Evolutionary conservation across 2,329 filamentous ascomycete genomes (phyloP), one percentile per base, ranked within the genome.

Genomic region (Penicillium janthinellum): DNA sequence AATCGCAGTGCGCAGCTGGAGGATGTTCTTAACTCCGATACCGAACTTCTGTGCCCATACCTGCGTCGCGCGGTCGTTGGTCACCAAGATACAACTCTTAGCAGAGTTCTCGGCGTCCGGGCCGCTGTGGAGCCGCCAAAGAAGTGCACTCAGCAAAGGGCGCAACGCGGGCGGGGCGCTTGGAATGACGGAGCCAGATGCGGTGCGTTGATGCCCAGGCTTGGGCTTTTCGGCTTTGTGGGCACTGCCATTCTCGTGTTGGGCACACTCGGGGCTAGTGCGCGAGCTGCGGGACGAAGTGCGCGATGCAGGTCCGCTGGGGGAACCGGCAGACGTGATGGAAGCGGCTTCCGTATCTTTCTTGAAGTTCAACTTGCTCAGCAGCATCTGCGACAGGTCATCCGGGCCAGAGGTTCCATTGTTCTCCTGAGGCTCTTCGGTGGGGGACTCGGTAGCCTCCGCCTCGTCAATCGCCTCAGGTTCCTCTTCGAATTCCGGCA

Each of bases 321-420:
- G 74, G n/a, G 75, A 77, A 39, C 76, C 77, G 10, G 71, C 75
- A 5, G 79, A 81, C 10, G 71, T 73, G 50, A 75, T 70, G 35
- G 78, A 81, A 12, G 69, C 65, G 11, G 70, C 66, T 55, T 78
- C 75, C 15, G 72, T 65, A 15, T 78, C 74, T 57, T 76, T 77
- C 63, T 79, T 78, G 66, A 81, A 80, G 61, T 81, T 81, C 59
- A 81, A 63, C 65, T 79, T 80, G 71, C 73, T 79, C 50, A 81
- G 71, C 55, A 81, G 74, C 75, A 80, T 78, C 65, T 80, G 79
- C 45, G 79, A 81, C 55, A 81, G 63, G 58, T 79, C 77, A 25
- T 78, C 75, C 50, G 70, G 64, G 25, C 58, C 63, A 45, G 64
- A 22, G n/a, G 58, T 64, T 45, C 44, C 53, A 22, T 64, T 69